Base-by-base conservation (phyloP, 495 filamentous ascomycete genomes). In the Paragyromitra xinjiangensis region DNA sequence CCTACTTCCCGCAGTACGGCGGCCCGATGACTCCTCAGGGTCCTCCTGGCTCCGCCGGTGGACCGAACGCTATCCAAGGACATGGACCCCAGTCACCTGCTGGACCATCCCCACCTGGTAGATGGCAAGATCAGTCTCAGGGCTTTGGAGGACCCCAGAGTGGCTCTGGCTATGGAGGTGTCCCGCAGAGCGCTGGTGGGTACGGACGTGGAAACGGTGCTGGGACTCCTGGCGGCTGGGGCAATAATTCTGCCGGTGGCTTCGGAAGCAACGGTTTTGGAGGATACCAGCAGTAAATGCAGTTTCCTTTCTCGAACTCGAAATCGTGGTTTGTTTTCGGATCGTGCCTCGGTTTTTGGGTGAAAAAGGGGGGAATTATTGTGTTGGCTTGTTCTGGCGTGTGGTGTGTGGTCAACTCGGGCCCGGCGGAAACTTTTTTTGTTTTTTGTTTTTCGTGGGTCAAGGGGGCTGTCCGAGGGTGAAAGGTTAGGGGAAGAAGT, bases 1-100 rank as follows among this genome's bases (percentile, higher is more conserved):
- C 92, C 24, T 98, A 92, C 86, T 99, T 97, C 84, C 96, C 95
- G 77, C 96, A 98, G 84, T 99, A 98, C 81, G 90, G 90, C 88
- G 90, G 90, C 73, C 89, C 91, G 39, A 94, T 93, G 90, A 91
- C 90, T 82, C 90, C 90, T 83, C 88, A 89, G 85, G 88, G 89
- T 87, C 83, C 84, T 78, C 83, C 82, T 74, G 81, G 78, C 76
- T 79, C 78, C 61, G 68, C 45, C 63, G 71, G 82, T 80, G 76
- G 78, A 76, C 61, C 79, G 75, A 82, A 69, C 37, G 45, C 74
- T 51, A 66, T 78, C 55, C 77, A 82, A 66, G 83, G 78, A 34
- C 64, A 80, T 65, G 67, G 71, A 42, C 82, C 83, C 76, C 86
- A 86, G 58, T 87, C 88, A 69, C 85, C 86, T 64, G 85, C 86